These are phyloP conservation scores for Colletotrichum eleusines DNA, from an alignment of 2,329 filamentous ascomycete genomes.

Conservation along the genomic window DNA sequence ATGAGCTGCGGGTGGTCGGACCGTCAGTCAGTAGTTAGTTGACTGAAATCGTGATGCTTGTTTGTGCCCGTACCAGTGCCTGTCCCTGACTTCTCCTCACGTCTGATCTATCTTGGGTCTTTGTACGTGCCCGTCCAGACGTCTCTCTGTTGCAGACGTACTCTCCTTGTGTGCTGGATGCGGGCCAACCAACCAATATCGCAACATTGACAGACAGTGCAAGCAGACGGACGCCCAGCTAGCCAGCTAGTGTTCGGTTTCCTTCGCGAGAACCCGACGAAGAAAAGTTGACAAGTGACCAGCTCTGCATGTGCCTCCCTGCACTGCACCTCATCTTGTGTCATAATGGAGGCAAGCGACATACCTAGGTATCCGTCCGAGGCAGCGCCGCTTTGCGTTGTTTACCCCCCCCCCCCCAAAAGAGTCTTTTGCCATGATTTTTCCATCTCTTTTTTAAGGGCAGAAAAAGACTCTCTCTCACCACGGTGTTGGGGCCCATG, in stretches of 20 bases:
- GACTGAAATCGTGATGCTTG: not conserved
- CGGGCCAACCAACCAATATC: conserved; percentile 8
- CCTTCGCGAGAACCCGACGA: conserved; percentile 30
- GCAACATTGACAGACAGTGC: conserved; percentile 10
- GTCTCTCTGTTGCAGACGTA: not conserved
- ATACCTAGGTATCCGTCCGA: conserved; percentile 29
- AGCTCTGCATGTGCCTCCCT: conserved; percentile 15
- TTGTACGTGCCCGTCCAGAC: not conserved
- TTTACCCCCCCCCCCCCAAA: not conserved
- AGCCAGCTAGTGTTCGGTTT: conserved; percentile 23
- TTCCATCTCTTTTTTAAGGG: not conserved
- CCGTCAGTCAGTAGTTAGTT: no score
- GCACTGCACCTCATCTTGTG: conserved; percentile 33
- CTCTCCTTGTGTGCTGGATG: conserved; percentile 9
- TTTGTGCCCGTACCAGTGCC: no score
- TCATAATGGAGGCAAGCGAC: not conserved
- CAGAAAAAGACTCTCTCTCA: not conserved
- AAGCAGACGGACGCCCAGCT: conserved; percentile 10
- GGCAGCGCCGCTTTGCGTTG: conserved; percentile 8
- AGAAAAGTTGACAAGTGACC: conserved; percentile 38
- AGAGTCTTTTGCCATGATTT: no score
- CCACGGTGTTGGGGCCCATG: not conserved
- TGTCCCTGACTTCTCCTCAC: not conserved
- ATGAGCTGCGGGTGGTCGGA: not conserved
- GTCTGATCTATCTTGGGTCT: not conserved